Conservation (phyloP, 208 protist genomes). For the Phytomonas sp. region DNA sequence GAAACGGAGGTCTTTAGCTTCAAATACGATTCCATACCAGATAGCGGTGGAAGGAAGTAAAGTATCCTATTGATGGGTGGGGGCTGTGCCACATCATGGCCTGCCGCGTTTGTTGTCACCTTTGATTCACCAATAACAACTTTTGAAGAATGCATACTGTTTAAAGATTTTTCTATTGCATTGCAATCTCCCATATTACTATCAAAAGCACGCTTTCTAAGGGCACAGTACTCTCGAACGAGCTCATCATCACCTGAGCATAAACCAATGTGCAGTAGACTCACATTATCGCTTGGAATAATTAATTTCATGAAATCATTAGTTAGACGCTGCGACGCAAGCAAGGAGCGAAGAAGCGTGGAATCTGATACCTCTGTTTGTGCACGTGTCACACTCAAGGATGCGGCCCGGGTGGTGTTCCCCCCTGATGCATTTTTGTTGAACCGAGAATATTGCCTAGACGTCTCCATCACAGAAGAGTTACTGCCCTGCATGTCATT, state of each 20-base stretch:
- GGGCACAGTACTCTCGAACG: conserved; percentile 28
- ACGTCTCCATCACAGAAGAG: not conserved
- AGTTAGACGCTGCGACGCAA: conserved; percentile 7
- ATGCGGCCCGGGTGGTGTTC: not conserved
- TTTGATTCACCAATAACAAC: not conserved
- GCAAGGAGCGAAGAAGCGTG: conserved; percentile 4
- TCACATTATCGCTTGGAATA: conserved; percentile 61
- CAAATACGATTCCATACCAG: not conserved
- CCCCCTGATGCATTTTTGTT: too few species aligned
- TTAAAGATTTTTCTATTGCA: not conserved
- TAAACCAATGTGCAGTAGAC: conserved; percentile 67
- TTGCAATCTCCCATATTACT: not conserved
- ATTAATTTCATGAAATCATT: conserved; percentile 7
- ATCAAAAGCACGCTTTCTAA: not conserved
- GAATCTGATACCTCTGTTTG: conserved; percentile 3
- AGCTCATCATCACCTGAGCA: conserved; percentile 69
- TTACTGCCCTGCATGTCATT: not conserved
- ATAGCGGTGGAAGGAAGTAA: not conserved
- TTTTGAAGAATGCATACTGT: not conserved
- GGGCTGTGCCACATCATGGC: not conserved
- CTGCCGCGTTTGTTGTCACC: not conserved
- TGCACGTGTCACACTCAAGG: not conserved
- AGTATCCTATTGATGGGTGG: not conserved
- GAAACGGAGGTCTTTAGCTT: not conserved
- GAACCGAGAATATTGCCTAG: not conserved